phyloP scores from a whole-genome alignment of 2,329 filamentous ascomycete species.

The Pseudopyrenochaeta lycopersici region DNA sequence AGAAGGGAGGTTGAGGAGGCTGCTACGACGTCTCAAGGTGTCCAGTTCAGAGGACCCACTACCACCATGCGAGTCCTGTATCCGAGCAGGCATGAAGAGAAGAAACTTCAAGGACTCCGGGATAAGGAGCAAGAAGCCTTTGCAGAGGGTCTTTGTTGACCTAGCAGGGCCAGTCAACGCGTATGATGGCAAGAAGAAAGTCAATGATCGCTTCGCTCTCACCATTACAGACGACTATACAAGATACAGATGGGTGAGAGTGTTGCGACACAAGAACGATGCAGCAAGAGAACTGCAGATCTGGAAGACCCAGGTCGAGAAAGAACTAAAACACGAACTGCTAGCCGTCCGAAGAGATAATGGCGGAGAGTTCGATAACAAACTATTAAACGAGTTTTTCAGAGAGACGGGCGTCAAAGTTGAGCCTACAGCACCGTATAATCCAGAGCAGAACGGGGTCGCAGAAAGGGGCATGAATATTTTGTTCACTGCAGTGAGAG shows the following conservation, averaged over 20 bases:
- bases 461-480: conserved; percentile 1
- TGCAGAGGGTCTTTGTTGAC: neutral
- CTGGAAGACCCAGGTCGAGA: too few relatives aligned
- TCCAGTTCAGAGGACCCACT: too few relatives aligned
- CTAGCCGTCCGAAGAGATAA: neutral
- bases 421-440: conserved; percentile 1
- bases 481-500: conserved; percentile 1
- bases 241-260: conserved; percentile 3
- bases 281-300: neutral
- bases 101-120: neutral
- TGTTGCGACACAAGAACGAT: neutral
- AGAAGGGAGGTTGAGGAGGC: too few relatives aligned
- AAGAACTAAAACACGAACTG: neutral
- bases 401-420: conserved; percentile 1
- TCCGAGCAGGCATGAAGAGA: too few relatives aligned
- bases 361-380: neutral
- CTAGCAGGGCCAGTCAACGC: conserved; percentile 2
- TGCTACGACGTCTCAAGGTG: too few relatives aligned
- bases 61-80: too few relatives aligned
- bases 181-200: conserved; percentile 3
- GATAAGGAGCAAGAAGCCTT: too few relatives aligned
- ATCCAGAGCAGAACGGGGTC: conserved; percentile 1
- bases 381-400: conserved; percentile 1
- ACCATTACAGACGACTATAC: conserved; percentile 2
- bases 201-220: conserved; percentile 2